Conservation (phyloP, 495 filamentous ascomycete species). For the Schizothecium vesticola region DNA sequence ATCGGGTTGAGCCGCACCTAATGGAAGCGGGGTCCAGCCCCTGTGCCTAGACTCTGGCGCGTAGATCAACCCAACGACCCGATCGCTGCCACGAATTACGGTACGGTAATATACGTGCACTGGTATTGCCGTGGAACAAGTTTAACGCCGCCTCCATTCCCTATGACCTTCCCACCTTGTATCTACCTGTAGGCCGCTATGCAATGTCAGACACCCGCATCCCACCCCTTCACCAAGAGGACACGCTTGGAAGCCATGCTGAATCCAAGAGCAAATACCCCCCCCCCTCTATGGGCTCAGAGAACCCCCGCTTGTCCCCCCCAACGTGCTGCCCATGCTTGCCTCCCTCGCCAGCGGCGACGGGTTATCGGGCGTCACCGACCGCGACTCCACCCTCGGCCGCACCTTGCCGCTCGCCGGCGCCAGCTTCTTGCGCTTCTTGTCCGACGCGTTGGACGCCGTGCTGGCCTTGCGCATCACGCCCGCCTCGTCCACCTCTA, state of each 20-base stretch:
- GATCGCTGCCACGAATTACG: no score
- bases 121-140: background rate
- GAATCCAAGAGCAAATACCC: background rate
- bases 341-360: conserved; percentile 48
- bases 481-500: conserved; percentile 39
- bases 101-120: background rate
- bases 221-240: background rate
- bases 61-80: no score
- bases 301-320: background rate
- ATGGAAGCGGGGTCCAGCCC: background rate
- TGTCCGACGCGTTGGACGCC: conserved; percentile 44
- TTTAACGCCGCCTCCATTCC: background rate
- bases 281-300: conserved; percentile 9
- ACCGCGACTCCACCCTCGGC: conserved; percentile 39
- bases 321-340: conserved; percentile 32
- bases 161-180: background rate
- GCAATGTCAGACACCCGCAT: background rate
- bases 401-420: conserved; percentile 30
- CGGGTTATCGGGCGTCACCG: conserved; percentile 46
- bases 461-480: conserved; percentile 42
- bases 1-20: background rate
- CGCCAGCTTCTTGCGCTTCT: conserved; percentile 43
- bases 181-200: background rate
- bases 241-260: conserved; percentile 21
- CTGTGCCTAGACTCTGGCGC: no score